Base-by-base conservation (phyloP, 768 basidiomycete species). In the Leucosporidium creatinivorum region DNA sequence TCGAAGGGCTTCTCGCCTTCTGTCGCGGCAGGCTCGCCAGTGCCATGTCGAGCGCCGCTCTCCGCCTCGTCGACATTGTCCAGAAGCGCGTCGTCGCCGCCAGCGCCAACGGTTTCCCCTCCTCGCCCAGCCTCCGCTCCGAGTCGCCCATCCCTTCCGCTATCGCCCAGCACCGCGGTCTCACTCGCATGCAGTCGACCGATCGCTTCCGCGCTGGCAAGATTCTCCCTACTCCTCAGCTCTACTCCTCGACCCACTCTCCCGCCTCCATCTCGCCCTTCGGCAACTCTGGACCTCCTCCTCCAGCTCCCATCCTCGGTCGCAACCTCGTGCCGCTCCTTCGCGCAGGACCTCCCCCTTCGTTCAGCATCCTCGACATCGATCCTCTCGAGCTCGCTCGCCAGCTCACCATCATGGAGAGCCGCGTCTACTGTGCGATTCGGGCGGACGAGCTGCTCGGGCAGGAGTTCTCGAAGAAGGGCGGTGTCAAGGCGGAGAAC, bases 361-460 rank as follows among this genome's bases (percentile, higher is more conserved):
- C 86, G 82, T 77, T 84, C 85, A 78, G 81, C 25, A 81, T 94
- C 10, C 89, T 87, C n/a, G 96, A 99, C 74, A 93, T 99, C 74
- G 93, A 98, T 75, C 81, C 89, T 39, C 79, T 93, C 71, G 96
- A 99, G 78, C 82, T 98, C 54, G 92, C 92, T 12, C 84, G 96
- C 58, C 96, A 99, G 79, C 77, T 98, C 73, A 96, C 94, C 23
- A 84, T 93, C 72, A 89, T 93, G 87, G 96, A 99, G 77, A 89
- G 86, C 72, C 85, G 85, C 66, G 79, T 96, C 55, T 98, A 93
- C 77, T 87, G 89, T 70, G 84, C 85, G 61, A 91, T 98, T 70
- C 85, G 84, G 63, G 85, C 93, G 0, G 89, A 92, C 72, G 96
- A 98, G 77, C 82, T 99, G 56, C 78, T 99, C 68, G 69, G 75